These are phyloP conservation scores for Akanthomyces lecanii DNA, from an alignment of 2,329 filamentous ascomycete species.

Conservation along the genomic window DNA sequence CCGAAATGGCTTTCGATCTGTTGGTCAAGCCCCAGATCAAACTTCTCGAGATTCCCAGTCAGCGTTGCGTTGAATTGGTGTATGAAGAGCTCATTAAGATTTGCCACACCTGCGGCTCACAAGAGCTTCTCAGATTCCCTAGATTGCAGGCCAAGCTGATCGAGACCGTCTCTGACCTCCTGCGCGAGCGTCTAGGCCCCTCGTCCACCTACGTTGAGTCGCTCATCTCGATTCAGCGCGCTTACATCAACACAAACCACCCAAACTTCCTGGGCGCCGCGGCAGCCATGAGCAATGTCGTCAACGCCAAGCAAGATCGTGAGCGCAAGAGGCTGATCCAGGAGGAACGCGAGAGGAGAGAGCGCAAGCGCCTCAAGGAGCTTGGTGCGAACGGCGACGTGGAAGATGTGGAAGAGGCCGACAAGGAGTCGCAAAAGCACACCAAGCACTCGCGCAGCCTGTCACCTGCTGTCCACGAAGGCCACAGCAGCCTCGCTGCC, in stretches of 20 bases:
- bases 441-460: conserved; percentile 62
- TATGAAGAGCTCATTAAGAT: conserved; percentile 99
- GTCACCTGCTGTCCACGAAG: conserved; percentile 74
- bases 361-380: conserved; percentile 79
- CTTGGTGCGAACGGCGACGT: conserved; percentile 74
- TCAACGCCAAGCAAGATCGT: conserved; percentile 89
- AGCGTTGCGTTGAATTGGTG: conserved; percentile 94
- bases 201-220: conserved; percentile 91
- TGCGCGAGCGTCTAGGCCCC: conserved; percentile 87
- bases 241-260: conserved; percentile 99
- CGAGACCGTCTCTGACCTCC: conserved; percentile 92
- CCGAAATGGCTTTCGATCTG: conserved; percentile 94
- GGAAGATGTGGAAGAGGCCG: conserved; percentile 59
- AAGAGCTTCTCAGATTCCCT: conserved; percentile 86
- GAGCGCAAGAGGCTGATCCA: conserved; percentile 76
- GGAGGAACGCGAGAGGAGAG: conserved; percentile 81
- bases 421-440: conserved; percentile 48
- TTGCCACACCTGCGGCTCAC: conserved; percentile 95
- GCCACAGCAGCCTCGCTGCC: conserved; percentile 54
- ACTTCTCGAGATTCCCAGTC: conserved; percentile 87
- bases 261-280: conserved; percentile 97
- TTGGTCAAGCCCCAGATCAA: conserved; percentile 99
- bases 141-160: conserved; percentile 94
- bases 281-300: conserved; percentile 95
- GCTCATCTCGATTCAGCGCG: conserved; percentile 92